Base-by-base conservation (phyloP, 208 protist genomes). In the Trypanosoma melophagium region DNA sequence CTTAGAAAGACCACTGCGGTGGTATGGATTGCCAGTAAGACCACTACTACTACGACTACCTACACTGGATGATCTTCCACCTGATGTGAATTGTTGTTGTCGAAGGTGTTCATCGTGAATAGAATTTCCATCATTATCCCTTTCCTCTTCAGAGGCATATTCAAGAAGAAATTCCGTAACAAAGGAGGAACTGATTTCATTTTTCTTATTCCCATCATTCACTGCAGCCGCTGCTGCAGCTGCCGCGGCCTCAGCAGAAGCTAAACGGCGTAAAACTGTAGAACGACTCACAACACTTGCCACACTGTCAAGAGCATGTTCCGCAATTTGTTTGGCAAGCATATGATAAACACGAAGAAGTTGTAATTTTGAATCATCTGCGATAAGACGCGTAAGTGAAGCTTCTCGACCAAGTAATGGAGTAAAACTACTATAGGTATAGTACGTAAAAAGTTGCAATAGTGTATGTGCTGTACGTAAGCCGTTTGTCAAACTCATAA, bases 381-480 rank as follows among this genome's bases (percentile, higher is more conserved):
- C 57, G 12, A 92, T 62, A 19, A 90, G 70, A n/a, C 61, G 59
- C 14, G 83, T 89, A 47, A 94, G 77, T 35, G 79, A 66, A 1
- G 86, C 59, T 17, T 57, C 62, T 21, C 62, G 47, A 0, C 86
- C 86, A 28, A 93, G 76, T 28, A 95, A 62, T 22, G 82, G 80
- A 10, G 60, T 60, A 40, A 92, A 87, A 3, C 80, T 85, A 5
- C 79, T 82, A 21, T 31, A 65, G 14, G 62, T 74, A 71, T 90
- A 93, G 76, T 92, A 95, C 53, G 72, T 74, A 42, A 92, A 89
- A 19, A 95, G 77, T 71, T 87, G 79, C 38, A 91, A 57, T 7
- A 95, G 66, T 17, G 69, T 60, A 60, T 89, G 85, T 47, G 67
- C 66, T 16, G 71, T 83, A 57, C 80, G 77, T 12, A 89, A 55